Evolutionary conservation across 768 basidiomycete genomes (phyloP).

Genomic region (Leccinum obscurum): DNA sequence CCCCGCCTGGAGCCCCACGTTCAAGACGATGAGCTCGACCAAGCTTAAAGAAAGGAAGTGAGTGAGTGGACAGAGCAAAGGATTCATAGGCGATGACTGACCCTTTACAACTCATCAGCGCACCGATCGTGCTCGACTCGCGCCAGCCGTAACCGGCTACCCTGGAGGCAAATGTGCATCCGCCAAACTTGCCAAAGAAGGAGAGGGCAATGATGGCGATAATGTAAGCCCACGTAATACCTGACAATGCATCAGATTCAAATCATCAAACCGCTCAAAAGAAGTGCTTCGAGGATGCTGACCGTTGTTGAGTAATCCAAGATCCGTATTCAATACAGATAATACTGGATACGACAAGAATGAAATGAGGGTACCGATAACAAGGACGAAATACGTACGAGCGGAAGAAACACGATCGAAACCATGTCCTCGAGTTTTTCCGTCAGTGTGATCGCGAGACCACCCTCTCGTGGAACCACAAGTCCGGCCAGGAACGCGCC

Average conservation of each 20-base stretch:
- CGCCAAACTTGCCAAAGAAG: conserved; percentile 87
- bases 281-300: conserved; percentile 2
- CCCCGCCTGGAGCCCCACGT: conserved; percentile 82
- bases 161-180: conserved; percentile 71
- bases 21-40: conserved; percentile 94
- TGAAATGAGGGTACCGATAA: not conserved
- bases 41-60: conserved; percentile 44
- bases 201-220: conserved; percentile 77
- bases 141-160: conserved; percentile 73
- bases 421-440: conserved; percentile 98
- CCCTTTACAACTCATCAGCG: conserved; percentile 97
- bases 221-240: conserved; percentile 86
- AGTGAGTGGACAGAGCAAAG: conserved; percentile 4
- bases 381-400: conserved; percentile 43
- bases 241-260: conserved; percentile 30
- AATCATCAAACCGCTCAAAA: not conserved
- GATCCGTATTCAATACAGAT: conserved; percentile 86
- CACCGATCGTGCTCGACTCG: conserved; percentile 82
- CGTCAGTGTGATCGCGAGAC: conserved; percentile 82
- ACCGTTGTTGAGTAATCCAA: conserved; percentile 82
- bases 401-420: conserved; percentile 82
- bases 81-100: conserved; percentile 25
- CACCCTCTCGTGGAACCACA: conserved; percentile 85
- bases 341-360: conserved; percentile 58
- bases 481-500: conserved; percentile 82